Base-by-base conservation (phyloP, 352 stramenopile species). In the Pythium rhizo-oryzae region DNA sequence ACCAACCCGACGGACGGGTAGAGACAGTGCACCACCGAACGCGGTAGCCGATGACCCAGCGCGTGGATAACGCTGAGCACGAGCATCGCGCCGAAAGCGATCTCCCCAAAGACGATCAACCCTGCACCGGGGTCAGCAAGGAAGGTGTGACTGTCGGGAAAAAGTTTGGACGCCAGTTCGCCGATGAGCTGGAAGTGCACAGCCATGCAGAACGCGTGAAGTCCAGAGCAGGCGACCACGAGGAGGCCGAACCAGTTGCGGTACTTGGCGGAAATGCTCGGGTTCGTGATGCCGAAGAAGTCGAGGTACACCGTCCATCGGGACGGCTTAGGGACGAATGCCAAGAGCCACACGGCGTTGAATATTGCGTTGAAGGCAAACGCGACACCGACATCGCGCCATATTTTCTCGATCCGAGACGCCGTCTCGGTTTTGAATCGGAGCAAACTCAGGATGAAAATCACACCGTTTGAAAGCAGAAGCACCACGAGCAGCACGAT, bases 281-380 rank as follows among this genome's bases (percentile, higher is more conserved):
- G 28, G 3, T 65, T 39, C 19, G 62, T 60, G 18, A 70, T 56
- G 13, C 56, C 37, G 1, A 76, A 54, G 3, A 82, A 19, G 19
- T 72, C 51, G 24, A 82, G 53, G 13, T 70, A 72, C 16, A 77
- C 44, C 4, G 64, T 65, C 76, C 76, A 82, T 18, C 67, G 58
- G 13, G 66, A 72, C 23, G 55, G 54, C 23, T 67, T 67, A 18
- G 47, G 52, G 11, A 71, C 21, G 4, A 69, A 41, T 4, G 77
- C 59, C 3, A 80, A 39, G 23, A 80, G 25, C 50, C 62, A 69
- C 23, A 75, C 57, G 41, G 74, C 51, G 51, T 59, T 72, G 52
- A 78, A 75, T n/a, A 80, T 24, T 3, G 67, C 56, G 16, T 57
- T 72, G 55, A 73, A 80, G 8, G 47, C 76, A 23, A 76, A 77